A percentile compares a stretch with the other conserved stretches of the same genome.
These are phyloP conservation scores for Epichloe bromicola DNA, from an alignment of 2,329 filamentous ascomycete species.

Conservation along the genomic window DNA sequence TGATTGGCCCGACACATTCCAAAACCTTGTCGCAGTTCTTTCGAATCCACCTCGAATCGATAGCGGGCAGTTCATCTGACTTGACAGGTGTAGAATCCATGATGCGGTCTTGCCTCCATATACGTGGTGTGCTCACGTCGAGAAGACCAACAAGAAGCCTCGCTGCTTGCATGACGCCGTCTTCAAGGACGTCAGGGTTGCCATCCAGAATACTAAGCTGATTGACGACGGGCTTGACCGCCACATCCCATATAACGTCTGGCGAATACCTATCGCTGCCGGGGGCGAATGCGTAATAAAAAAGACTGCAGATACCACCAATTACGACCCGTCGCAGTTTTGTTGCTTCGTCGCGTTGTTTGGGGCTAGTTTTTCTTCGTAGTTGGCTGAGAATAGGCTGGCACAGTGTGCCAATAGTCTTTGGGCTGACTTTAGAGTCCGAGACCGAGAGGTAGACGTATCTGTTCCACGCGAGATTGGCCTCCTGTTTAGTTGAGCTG, in stretches of 20 bases:
- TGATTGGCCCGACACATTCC: slow-evolving; percentile 41
- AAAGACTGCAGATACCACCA: slow-evolving; percentile 61
- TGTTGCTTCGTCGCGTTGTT: slow-evolving; percentile 37
- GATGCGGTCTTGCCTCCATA: slow-evolving; percentile 66
- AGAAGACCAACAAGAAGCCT: slow-evolving; percentile 61
- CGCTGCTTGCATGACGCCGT: slow-evolving; percentile 45
- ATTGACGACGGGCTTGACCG: slow-evolving; percentile 51
- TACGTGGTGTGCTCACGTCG: slow-evolving; percentile 39
- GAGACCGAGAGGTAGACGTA: slow-evolving; percentile 63
- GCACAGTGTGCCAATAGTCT: slow-evolving; percentile 33
- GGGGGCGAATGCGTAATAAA: slow-evolving; percentile 74
- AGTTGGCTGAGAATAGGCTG: slow-evolving; percentile 58
- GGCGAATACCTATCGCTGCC: slow-evolving; percentile 50
- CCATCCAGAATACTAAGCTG: slow-evolving; percentile 34
- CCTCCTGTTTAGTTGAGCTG: slow-evolving; percentile 54
- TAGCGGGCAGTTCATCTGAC: slow-evolving; percentile 64
- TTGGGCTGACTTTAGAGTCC: slow-evolving; percentile 40
- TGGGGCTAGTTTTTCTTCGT: slow-evolving; percentile 46
- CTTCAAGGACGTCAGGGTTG: slow-evolving; percentile 27
- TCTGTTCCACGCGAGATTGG: slow-evolving; percentile 76
- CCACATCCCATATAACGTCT: slow-evolving; percentile 67
- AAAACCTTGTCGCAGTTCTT: slow-evolving; percentile 56
- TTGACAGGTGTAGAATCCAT: slow-evolving; percentile 44
- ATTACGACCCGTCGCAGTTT: slow-evolving; percentile 42
- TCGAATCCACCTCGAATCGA: slow-evolving; percentile 81